Evolutionary conservation across 768 basidiomycete genomes (phyloP).

Genomic region (Boletus reticuloceps): DNA sequence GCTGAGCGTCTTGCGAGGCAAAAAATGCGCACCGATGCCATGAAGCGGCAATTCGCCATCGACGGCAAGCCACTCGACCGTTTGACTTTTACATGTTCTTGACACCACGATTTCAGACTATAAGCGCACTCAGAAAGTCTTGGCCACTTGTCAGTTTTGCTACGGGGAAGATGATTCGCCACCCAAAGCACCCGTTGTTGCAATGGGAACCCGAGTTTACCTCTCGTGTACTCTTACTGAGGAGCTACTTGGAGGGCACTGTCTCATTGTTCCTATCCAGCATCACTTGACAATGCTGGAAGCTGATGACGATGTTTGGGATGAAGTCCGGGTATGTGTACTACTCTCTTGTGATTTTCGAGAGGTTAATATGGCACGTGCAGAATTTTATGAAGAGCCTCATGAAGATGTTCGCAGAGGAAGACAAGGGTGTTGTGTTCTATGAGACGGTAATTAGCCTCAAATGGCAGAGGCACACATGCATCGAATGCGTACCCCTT

Average conservation of each 20-base stretch:
- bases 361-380: not conserved
- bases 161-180: constrained; percentile 89
- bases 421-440: constrained; percentile 93
- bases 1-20: constrained; percentile 88
- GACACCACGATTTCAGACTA: constrained; percentile 60
- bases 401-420: constrained; percentile 91
- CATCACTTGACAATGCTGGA: constrained; percentile 91
- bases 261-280: constrained; percentile 93
- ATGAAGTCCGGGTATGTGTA: constrained; percentile 79
- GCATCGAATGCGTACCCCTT: constrained; percentile 91
- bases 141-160: constrained; percentile 85
- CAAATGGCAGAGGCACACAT: constrained; percentile 87
- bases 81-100: not conserved
- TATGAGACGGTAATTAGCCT: constrained; percentile 90
- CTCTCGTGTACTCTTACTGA: constrained; percentile 87
- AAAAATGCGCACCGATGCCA: constrained; percentile 94
- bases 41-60: constrained; percentile 96
- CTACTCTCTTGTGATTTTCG: not conserved
- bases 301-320: constrained; percentile 97
- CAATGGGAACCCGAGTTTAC: constrained; percentile 88
- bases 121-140: constrained; percentile 87
- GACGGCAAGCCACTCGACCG: constrained; percentile 56
- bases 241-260: constrained; percentile 90
- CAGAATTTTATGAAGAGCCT: constrained; percentile 88
- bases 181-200: constrained; percentile 85